Base-by-base conservation (phyloP, 1,284 basidiomycete genomes). In the Coriolopsis trogii region DNA sequence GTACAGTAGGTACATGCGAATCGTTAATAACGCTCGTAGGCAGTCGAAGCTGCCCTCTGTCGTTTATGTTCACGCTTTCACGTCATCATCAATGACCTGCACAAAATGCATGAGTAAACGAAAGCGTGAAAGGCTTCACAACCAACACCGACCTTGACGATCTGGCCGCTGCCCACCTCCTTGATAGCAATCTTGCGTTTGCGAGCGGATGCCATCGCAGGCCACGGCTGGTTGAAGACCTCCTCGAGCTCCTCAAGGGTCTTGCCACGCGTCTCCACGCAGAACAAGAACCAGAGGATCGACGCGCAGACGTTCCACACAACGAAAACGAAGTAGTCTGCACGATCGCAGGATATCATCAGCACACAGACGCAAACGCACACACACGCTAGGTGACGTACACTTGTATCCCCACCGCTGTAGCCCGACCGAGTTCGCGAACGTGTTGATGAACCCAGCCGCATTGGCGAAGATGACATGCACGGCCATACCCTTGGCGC, bases 311-410 rank as follows among this genome's bases (percentile, higher is more conserved):
- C 41, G 44, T 52, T 41, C 45, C 51, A 52, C 34, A 43, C 51
- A 41, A 52, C 51, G 40, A 52, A 52, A 26, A 52, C 51, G 51
- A 47, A 52, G 51, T 52, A 47, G 49, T 51, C n/a, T n/a, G n/a
- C n/a, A n/a, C n/a, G n/a, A n/a, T n/a, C n/a, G n/a, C n/a, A n/a
- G n/a, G n/a, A n/a, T n/a, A n/a, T n/a, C n/a, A n/a, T n/a, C n/a
- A n/a, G n/a, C n/a, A n/a, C n/a, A n/a, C n/a, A n/a, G n/a, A n/a
- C n/a, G n/a, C n/a, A n/a, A n/a, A n/a, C n/a, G n/a, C n/a, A n/a
- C n/a, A n/a, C n/a, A n/a, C n/a, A n/a, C n/a, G n/a, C n/a, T n/a
- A n/a, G n/a, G n/a, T n/a, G n/a, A n/a, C n/a, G n/a, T n/a, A n/a
- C n/a, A 51, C 38, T 36, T 41, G 49, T 47, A 52, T 4, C 51